Evolutionary conservation across 345 rosid species (phyloP).

Genomic region (Combretum micranthum): DNA sequence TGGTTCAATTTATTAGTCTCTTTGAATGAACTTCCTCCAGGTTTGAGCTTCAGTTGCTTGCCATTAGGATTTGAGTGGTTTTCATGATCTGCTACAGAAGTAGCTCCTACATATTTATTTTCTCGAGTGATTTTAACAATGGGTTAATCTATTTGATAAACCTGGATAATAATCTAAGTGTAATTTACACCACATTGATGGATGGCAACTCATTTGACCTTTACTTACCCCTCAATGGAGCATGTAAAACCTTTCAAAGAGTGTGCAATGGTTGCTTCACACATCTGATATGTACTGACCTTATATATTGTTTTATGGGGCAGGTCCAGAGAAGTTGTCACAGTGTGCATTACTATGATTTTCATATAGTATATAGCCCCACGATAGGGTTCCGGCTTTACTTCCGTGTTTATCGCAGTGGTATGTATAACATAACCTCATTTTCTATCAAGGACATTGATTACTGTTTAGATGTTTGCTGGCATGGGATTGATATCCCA

Average conservation of each 20-base stretch:
- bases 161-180: no score
- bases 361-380: constrained; percentile 65
- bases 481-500: background rate
- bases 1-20: no score
- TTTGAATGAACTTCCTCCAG: no score
- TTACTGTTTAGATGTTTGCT: background rate
- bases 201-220: no score
- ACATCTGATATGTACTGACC: background rate
- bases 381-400: constrained; percentile 72
- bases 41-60: no score
- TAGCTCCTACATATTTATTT: no score
- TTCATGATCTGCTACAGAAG: no score
- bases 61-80: no score
- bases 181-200: no score
- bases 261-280: background rate
- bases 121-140: no score
- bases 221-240: no score
- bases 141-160: no score
- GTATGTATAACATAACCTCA: constrained; percentile 27
- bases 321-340: constrained; percentile 37
- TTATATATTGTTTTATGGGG: constrained; percentile 8
- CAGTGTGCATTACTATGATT: constrained; percentile 60
- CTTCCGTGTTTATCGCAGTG: constrained; percentile 52
- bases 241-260: background rate
- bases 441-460: background rate